Evolutionary conservation across 1,139 yeast genomes (phyloP).

Genomic region (Saccharomyces hybrid): DNA sequence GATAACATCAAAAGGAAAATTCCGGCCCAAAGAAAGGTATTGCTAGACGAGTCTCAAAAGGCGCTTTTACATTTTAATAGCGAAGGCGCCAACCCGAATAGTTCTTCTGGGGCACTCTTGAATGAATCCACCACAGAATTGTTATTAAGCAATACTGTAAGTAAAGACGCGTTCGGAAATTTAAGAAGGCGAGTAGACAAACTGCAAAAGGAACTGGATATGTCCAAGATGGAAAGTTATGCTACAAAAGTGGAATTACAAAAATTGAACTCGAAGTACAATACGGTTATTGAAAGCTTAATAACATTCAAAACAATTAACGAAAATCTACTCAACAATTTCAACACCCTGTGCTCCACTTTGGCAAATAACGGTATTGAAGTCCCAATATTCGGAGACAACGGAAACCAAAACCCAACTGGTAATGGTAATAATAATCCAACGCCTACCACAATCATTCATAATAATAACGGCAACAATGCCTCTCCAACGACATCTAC

Average conservation of each 20-base stretch:
- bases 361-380: conserved; percentile 55
- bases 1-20: conserved; percentile 34
- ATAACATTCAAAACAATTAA: conserved; percentile 48
- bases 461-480: conserved; percentile 9
- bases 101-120: background rate
- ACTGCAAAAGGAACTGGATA: conserved; percentile 41
- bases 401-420: background rate
- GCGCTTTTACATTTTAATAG: background rate
- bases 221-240: conserved; percentile 37
- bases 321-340: conserved; percentile 48
- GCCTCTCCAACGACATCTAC: conserved; percentile 3
- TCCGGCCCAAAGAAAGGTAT: conserved; percentile 48
- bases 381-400: conserved; percentile 36
- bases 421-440: conserved; percentile 18
- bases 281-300: conserved; percentile 54
- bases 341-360: conserved; percentile 43
- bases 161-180: conserved; percentile 21
- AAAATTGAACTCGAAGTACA: conserved; percentile 48
- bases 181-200: conserved; percentile 26
- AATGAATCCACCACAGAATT: conserved; percentile 2
- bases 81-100: background rate
- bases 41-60: conserved; percentile 19
- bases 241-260: conserved; percentile 40
- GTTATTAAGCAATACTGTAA: conserved; percentile 20
- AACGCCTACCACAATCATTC: background rate